Base-by-base conservation (phyloP, 2,329 filamentous ascomycete genomes). In the Neofusicoccum umdonicola region DNA sequence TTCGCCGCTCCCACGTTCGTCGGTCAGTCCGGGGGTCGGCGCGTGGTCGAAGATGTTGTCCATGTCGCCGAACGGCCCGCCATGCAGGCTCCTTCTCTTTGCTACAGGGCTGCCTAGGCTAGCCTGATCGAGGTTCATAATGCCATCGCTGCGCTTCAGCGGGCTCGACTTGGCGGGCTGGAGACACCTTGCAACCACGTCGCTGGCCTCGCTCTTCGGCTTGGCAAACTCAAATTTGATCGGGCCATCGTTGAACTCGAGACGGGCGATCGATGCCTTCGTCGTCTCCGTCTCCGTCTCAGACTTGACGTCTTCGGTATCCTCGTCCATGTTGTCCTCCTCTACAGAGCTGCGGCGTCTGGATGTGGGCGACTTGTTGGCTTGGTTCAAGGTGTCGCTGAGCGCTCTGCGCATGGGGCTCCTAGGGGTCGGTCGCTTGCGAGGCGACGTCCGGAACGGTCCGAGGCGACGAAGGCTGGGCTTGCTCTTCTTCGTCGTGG, bases 141-240 rank as follows among this genome's bases (percentile, higher is more conserved):
- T 89, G 48, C 91, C 90, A 80, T 98, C 94, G 73, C 90, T 94
- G 71, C 95, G 88, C 83, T 98, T 97, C 70, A 98, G 81, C 4
- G 94, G 93, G 74, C 94, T 97, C 5, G 90, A 88, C 66, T 88
- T 87, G 19, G 85, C 81, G 17, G 85, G 81, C 2, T 56, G 82
- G 79, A 52, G 82, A 78, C 58, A 80, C 70, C 68, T 82, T 80
- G 69, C 79, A 78, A 72, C 83, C 78, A 56, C 74, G 66, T 66
- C 75, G 69, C 75, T 80, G 74, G 82, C 84, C 67, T 84, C 84
- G 50, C 82, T 78, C 78, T 66, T 76, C 71, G 70, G 68, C 66
- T 74, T 71, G 66, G 72, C 71, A 70, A 82, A 80, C 68, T 80
- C 80, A 71, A 80, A 80, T 70, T 81, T 81, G 70, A 80, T 81